A percentile compares a stretch with the other conserved stretches of the same genome.
These are phyloP conservation scores for Solanum etuberosum DNA, from an alignment of 257 asterid genomes.

Conservation along the genomic window DNA sequence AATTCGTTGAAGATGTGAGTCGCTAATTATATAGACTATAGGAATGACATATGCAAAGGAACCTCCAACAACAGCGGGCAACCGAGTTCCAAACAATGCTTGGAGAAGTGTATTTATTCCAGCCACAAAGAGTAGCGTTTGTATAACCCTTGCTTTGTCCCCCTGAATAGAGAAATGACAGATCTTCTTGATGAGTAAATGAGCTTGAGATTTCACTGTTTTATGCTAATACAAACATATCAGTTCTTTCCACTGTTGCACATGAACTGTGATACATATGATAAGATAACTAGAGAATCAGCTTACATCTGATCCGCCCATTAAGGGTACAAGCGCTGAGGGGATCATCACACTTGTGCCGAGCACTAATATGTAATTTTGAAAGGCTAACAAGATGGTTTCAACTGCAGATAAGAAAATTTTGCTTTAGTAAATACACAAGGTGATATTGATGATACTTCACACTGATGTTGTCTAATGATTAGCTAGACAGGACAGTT, in stretches of 20 bases:
- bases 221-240: neutral
- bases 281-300: neutral
- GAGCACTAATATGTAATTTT: conserved; percentile 78
- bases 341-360: conserved; percentile 98
- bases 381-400: conserved; percentile 91
- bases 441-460: neutral
- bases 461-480: neutral
- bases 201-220: neutral
- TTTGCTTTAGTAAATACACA: neutral
- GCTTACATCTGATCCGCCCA: conserved; percentile 96
- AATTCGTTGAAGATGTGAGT: conserved; percentile 62
- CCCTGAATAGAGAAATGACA: conserved; percentile 35
- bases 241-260: neutral
- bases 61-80: conserved; percentile 94
- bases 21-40: conserved; percentile 54
- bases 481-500: neutral
- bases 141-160: conserved; percentile 85
- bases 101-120: conserved; percentile 97
- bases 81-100: conserved; percentile 85
- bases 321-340: conserved; percentile 72
- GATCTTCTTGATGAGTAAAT: neutral
- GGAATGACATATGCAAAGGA: conserved; percentile 87
- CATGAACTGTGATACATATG: neutral
- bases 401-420: conserved; percentile 61
- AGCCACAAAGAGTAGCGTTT: conserved; percentile 86